Conservation (phyloP, 345 rosid species). For the Garcia nutans region DNA sequence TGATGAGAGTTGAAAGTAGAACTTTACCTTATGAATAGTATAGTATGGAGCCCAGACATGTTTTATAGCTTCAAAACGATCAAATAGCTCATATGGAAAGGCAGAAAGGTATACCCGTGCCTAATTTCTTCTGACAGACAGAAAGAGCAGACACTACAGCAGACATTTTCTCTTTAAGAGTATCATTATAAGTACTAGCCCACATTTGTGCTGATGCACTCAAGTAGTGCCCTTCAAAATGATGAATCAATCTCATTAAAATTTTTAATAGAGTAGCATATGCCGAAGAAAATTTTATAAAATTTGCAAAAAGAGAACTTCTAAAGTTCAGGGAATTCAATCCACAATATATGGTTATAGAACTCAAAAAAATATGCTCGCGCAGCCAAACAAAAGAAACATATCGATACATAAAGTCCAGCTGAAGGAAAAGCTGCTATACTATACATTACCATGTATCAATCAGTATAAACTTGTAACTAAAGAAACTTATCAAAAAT, state of each 20-base stretch:
- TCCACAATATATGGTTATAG: not conserved
- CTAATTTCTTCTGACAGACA: constrained; percentile 67
- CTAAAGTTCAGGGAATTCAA: not conserved
- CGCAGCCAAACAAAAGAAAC: not conserved
- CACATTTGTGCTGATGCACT: constrained; percentile 93
- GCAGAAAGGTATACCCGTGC: constrained; percentile 88
- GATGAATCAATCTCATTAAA: not conserved
- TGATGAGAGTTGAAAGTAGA: not conserved
- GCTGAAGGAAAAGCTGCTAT: not conserved
- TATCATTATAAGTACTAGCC: constrained; percentile 79
- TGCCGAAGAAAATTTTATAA: not conserved
- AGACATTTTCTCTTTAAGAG: constrained; percentile 69
- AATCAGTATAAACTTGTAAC: not conserved
- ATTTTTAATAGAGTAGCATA: not conserved
- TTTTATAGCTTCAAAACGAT: constrained; percentile 72
- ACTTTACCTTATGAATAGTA: constrained; percentile 82
- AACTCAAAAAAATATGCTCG: not conserved
- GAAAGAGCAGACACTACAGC: constrained; percentile 64
- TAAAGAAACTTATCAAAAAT: not conserved
- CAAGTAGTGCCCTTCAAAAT: constrained; percentile 81
- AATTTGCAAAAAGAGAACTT: not conserved
- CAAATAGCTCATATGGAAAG: constrained; percentile 74
- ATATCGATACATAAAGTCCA: not conserved
- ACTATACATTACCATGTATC: not conserved
- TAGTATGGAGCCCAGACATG: constrained; percentile 99